Conservation (phyloP, 2,329 filamentous ascomycete species). For the Botrytis paeoniae region DNA sequence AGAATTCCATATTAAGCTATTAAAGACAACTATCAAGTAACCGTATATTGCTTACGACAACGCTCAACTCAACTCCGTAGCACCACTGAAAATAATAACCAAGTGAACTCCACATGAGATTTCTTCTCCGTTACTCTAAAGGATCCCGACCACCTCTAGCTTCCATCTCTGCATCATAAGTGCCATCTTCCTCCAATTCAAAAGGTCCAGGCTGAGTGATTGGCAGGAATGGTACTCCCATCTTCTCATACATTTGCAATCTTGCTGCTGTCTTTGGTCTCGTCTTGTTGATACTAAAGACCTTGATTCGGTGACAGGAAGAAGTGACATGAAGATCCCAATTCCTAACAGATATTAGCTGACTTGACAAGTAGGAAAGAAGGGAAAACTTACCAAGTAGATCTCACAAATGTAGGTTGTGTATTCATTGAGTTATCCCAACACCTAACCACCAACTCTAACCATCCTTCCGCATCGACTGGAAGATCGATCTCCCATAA, state of each 20-base stretch:
- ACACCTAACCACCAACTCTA: constrained; percentile 56
- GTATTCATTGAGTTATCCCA: constrained; percentile 63
- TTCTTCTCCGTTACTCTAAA: background rate
- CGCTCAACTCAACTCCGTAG: background rate
- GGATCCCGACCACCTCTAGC: constrained; percentile 19
- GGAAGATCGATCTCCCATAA: constrained; percentile 62
- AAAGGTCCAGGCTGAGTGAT: constrained; percentile 21
- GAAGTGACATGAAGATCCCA: constrained; percentile 65
- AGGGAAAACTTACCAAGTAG: constrained; percentile 43
- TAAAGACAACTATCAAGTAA: background rate
- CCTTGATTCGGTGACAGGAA: constrained; percentile 56
- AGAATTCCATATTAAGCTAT: background rate
- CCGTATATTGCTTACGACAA: background rate
- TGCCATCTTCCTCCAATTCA: constrained; percentile 18
- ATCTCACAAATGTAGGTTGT: constrained; percentile 53
- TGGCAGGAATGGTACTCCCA: constrained; percentile 21
- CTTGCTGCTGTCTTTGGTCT: constrained; percentile 30
- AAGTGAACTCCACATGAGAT: background rate
- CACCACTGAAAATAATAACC: background rate
- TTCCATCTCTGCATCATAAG: constrained; percentile 15
- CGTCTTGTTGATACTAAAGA: constrained; percentile 60
- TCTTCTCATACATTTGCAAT: constrained; percentile 22
- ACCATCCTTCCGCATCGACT: constrained; percentile 59
- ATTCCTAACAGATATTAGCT: constrained; percentile 41
- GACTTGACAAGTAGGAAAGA: background rate